phyloP scores from a whole-genome alignment of 108 stramenopile species.

The Skeletonema marinoi region DNA sequence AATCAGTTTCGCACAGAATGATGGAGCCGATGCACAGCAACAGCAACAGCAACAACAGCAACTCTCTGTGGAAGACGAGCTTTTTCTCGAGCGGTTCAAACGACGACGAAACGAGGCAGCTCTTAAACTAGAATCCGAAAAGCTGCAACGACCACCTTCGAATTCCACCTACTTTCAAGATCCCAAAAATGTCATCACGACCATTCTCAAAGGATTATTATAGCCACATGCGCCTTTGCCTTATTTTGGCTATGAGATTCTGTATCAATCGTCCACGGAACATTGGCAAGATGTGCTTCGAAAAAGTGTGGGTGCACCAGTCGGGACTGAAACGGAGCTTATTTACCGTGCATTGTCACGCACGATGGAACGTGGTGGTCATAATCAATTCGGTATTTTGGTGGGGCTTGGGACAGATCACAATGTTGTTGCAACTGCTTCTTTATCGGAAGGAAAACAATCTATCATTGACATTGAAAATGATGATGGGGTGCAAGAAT shows the following conservation, averaged over 20 bases:
- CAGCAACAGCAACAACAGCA: neutral
- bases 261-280: slow-evolving; percentile 38
- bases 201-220: slow-evolving; percentile 3
- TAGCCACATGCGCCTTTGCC: slow-evolving; percentile 21
- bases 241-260: slow-evolving; percentile 41
- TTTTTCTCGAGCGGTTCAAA: slow-evolving; percentile 35
- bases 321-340: slow-evolving; percentile 17
- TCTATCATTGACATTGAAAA: too few relatives aligned
- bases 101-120: slow-evolving; percentile 12
- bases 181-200: slow-evolving; percentile 20
- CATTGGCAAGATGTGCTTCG: slow-evolving; percentile 48
- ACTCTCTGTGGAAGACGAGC: slow-evolving; percentile 3
- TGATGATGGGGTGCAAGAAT: neutral
- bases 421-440: neutral
- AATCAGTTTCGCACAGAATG: neutral
- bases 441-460: neutral
- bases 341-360: slow-evolving; percentile 48
- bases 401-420: slow-evolving; percentile 47
- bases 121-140: neutral
- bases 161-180: slow-evolving; percentile 1
- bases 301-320: slow-evolving; percentile 56
- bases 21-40: neutral
- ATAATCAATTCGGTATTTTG: slow-evolving; percentile 82
- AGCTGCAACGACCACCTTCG: neutral
- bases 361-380: slow-evolving; percentile 50